A percentile compares a stretch with the other conserved stretches of the same genome.
Conservation (phyloP, 169 alveolate genomes). For the Plasmodium relictum region DNA sequence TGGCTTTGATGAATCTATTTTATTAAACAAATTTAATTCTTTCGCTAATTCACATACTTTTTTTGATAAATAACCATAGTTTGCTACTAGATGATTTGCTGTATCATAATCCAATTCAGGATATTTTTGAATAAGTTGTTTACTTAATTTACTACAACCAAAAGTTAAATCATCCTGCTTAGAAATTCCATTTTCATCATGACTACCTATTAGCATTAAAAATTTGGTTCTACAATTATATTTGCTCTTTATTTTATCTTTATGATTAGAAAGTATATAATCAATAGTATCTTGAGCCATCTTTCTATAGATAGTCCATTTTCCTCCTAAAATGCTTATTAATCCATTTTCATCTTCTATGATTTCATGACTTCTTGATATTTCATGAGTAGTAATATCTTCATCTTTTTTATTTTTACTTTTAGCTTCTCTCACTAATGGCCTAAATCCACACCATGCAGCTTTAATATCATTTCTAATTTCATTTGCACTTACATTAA, state of each 20-base stretch:
- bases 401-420: slow-evolving; percentile 76
- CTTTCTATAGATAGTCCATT: slow-evolving; percentile 95
- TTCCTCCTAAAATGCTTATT: slow-evolving; percentile 95
- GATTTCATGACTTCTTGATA: slow-evolving; percentile 93
- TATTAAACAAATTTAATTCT: slow-evolving; percentile 78
- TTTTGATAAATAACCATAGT: slow-evolving; percentile 86
- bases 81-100: slow-evolving; percentile 82
- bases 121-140: slow-evolving; percentile 73
- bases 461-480: slow-evolving; percentile 81
- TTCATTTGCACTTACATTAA: slow-evolving; percentile 79
- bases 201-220: slow-evolving; percentile 80
- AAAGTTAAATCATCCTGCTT: slow-evolving; percentile 81
- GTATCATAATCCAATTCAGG: slow-evolving; percentile 77
- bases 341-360: slow-evolving; percentile 90
- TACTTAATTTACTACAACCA: slow-evolving; percentile 79
- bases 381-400: slow-evolving; percentile 83
- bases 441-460: slow-evolving; percentile 91
- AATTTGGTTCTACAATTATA: slow-evolving; percentile 83
- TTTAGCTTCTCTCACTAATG: slow-evolving; percentile 81
- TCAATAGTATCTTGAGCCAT: slow-evolving; percentile 94
- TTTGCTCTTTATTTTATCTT: slow-evolving; percentile 76
- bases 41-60: slow-evolving; percentile 83
- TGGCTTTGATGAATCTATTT: slow-evolving; percentile 81
- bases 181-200: slow-evolving; percentile 78
- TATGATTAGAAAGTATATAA: slow-evolving; percentile 73